phyloP scores from a whole-genome alignment of 345 rosid species.

The Eucalyptus rudis region DNA sequence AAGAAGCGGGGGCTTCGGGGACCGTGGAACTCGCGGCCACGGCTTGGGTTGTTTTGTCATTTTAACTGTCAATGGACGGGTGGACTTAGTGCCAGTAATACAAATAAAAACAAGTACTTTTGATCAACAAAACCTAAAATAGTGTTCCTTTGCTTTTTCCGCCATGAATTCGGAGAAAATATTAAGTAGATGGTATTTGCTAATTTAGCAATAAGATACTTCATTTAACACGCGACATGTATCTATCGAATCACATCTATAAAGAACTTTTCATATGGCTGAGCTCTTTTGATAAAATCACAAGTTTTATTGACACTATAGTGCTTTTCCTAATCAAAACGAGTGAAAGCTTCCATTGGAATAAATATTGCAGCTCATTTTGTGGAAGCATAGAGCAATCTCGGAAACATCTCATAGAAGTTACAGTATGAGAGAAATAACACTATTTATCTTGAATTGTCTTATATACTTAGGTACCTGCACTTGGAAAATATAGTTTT shows the following conservation, averaged over 20 bases:
- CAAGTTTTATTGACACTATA: no score
- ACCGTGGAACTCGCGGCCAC: not conserved
- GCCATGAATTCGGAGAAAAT: no score
- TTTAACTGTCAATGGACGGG: not conserved
- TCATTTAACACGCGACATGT: rapidly evolving
- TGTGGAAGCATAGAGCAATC: not conserved
- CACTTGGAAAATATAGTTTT: not conserved
- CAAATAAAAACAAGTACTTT: not conserved
- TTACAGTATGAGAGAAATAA: no score
- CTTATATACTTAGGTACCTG: no score
- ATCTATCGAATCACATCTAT: rapidly evolving
- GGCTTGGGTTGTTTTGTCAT: not conserved
- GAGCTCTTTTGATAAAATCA: no score
- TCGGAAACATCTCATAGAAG: not conserved
- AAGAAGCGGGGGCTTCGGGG: not conserved
- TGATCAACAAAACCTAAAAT: not conserved
- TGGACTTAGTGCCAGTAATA: not conserved
- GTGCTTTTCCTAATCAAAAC: not conserved
- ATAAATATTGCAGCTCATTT: not conserved
- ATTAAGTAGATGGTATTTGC: no score
- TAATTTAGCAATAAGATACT: no score
- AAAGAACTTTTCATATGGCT: rapidly evolving
- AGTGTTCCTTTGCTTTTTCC: not conserved
- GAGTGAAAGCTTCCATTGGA: not conserved
- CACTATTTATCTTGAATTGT: not conserved